Base-by-base conservation (phyloP, 805 yeast genomes). In the Kuraishia borneana region DNA sequence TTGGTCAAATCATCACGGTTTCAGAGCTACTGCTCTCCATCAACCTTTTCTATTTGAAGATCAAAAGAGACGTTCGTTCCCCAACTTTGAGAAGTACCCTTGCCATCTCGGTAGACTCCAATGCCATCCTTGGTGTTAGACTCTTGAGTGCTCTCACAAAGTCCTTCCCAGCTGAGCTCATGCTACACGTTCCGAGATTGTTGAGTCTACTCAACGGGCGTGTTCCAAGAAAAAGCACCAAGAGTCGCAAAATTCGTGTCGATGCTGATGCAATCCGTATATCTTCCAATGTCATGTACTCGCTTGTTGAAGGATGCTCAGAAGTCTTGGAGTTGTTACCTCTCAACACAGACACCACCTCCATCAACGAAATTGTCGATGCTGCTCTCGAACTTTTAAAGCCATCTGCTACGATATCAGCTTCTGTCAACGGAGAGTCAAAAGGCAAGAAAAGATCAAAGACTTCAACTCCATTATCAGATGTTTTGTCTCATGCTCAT, bases 401-500 rank as follows among this genome's bases (percentile, higher is more conserved):
- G 43, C 63, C 70, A 10, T n/a, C 18, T 6, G 18, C 32, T 18
- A 14, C 30, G 16, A 30, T 46, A 17, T 38, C 30, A 6, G 44
- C 40, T 12, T 19, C 35, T 10, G 20, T 34, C 5, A 21, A 32
- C 10, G 35, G 36, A 23, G 38, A 35, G 21, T 42, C 42, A 31
- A 43, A 41, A 17, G 52, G 48, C 31, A 61, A 59, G 37, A 59
- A 60, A 42, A 54, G 49, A 36, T 51, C 49, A 31, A 53, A 55
- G 26, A 54, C 53, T 13, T 42, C 70, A 1, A 61, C 63, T 19
- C 74, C 85, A 3, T 54, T 78, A 40, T 70, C 88, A 6, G 94
- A 82, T 55, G 49, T 80, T 21, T 60, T 79, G 31, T 74, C 87
- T 1, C 83, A 80, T 50, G 63, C 76, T 31, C 74, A 70, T 35